Evolutionary conservation across 768 basidiomycete species (phyloP), one percentile per base, ranked within the genome.

Genomic region (Suillus weaverae): DNA sequence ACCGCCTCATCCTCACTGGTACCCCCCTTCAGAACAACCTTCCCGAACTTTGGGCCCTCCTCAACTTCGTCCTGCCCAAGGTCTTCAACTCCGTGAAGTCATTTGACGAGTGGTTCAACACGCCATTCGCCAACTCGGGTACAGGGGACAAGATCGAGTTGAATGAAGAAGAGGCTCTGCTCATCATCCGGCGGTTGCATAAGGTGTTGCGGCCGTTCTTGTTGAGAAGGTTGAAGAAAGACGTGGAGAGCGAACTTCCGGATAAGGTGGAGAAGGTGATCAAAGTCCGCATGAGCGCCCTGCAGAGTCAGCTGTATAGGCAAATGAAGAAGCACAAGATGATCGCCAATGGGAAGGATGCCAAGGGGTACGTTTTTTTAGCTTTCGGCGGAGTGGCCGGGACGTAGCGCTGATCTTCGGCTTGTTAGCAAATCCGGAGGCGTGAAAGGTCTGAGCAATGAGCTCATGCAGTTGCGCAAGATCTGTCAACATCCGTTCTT

Each of bases 21-120:
- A 98, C 96, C 1, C 96, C 96, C 10, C 84, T 98, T 11, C 95
- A 98, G 78, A 98, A 98, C 81, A 98, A 98, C 76, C 87, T 98
- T 41, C 95, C 95, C 6, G 96, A 98, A 77, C 79, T 98, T 48
- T 97, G 96, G 95, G 86, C 96, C 0, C 83, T 97, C 54, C 89
- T 98, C 73, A 98, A 98, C 76, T 98, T 98, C 74, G 95, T 91
- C 39, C 84, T 95, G 6, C 94, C 94, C 16, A 95, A 93, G 78
- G 88, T 99, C 74, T 99, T 99, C 85, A 99, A 98, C 81, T 99
- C 97, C 0, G 95, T 97, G 66, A 97, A 98, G 76, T 97, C 95
- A 26, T 99, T 99, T 75, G 97, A 99, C 71, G 97, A 99, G 73
- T 99, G 97, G 97, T 99, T 99, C 85, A 99, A 98, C 80, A 97